Conservation (phyloP, 192 early-diverging fungal genomes). For the Mortierella hygrophila region DNA sequence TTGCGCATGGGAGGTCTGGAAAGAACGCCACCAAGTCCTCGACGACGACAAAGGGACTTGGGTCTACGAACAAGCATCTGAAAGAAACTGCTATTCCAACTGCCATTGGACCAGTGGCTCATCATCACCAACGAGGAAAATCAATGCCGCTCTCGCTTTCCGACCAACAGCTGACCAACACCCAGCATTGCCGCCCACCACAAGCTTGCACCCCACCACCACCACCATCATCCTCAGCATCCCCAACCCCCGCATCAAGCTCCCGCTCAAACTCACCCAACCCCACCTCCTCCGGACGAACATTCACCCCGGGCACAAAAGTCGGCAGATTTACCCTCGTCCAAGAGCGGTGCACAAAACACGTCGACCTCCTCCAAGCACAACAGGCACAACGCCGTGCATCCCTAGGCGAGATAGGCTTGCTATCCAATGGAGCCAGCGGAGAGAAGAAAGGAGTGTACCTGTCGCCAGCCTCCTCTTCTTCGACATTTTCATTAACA, state of each 20-base stretch:
- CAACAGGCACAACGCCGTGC: constrained; percentile 15
- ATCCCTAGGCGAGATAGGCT: constrained; percentile 9
- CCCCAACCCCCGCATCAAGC: not conserved
- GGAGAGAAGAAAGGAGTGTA: not conserved
- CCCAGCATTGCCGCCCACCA: too few relatives aligned
- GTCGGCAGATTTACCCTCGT: constrained; percentile 47
- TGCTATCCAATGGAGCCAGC: not conserved
- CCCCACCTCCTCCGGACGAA: not conserved
- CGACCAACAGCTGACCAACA: not conserved
- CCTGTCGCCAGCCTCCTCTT: not conserved
- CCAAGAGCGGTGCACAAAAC: constrained; percentile 24
- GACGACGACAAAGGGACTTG: not conserved
- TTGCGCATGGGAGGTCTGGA: not conserved
- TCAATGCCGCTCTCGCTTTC: constrained; percentile 11
- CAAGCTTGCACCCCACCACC: not conserved
- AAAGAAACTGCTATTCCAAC: not conserved
- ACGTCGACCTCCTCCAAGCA: constrained; percentile 23
- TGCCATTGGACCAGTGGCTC: not conserved
- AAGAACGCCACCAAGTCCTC: not conserved
- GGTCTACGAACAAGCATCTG: not conserved
- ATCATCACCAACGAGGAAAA: constrained; percentile 12
- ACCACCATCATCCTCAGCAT: not conserved
- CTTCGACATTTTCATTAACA: not conserved
- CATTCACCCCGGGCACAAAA: constrained; percentile 43
- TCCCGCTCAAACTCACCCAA: not conserved